These are phyloP conservation scores for Neurospora sp. DNA, from an alignment of 495 filamentous ascomycete species.

Conservation along the genomic window DNA sequence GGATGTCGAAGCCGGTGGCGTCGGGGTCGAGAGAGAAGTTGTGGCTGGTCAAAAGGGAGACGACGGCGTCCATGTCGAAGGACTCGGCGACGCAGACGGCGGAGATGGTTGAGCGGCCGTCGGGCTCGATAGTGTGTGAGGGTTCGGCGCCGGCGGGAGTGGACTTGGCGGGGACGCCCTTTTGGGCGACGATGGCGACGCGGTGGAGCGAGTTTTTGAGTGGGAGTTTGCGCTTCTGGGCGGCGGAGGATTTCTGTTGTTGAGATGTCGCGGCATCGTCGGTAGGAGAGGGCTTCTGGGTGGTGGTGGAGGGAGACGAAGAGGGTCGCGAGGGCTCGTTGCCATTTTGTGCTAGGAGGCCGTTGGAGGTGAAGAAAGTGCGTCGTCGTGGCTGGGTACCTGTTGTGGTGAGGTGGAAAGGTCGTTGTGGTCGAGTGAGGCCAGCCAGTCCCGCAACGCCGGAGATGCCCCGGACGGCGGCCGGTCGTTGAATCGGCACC, in stretches of 20 bases:
- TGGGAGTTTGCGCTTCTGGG: slow-evolving; percentile 32
- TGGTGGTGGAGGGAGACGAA: neutral
- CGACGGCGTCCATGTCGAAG: slow-evolving; percentile 67
- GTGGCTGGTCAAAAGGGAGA: slow-evolving; percentile 58
- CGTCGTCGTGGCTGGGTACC: slow-evolving; percentile 24
- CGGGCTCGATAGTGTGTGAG: slow-evolving; percentile 1
- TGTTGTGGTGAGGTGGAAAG: slow-evolving; percentile 8
- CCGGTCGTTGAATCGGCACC: slow-evolving; percentile 12
- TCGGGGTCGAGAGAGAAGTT: slow-evolving; percentile 58
- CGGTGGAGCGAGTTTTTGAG: slow-evolving; percentile 36
- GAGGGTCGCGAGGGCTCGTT: slow-evolving; percentile 4
- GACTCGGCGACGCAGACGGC: slow-evolving; percentile 80
- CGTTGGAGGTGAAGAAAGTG: slow-evolving; percentile 32
- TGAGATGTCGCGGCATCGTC: slow-evolving; percentile 3
- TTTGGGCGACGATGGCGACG: slow-evolving; percentile 32
- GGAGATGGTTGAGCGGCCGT: slow-evolving; percentile 50
- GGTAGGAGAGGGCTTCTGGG: neutral
- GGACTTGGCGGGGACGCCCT: slow-evolving; percentile 16
- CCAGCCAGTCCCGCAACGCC: neutral
- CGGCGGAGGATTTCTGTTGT: slow-evolving; percentile 1
- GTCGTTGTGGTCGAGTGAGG: slow-evolving; percentile 9
- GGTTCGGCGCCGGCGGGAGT: slow-evolving; percentile 2
- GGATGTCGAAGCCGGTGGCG: slow-evolving; percentile 45
- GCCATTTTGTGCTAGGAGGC: slow-evolving; percentile 22
- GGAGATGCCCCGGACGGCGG: slow-evolving; percentile 2